Base-by-base conservation (phyloP, 768 basidiomycete species). In the Lactarius evosmus region DNA sequence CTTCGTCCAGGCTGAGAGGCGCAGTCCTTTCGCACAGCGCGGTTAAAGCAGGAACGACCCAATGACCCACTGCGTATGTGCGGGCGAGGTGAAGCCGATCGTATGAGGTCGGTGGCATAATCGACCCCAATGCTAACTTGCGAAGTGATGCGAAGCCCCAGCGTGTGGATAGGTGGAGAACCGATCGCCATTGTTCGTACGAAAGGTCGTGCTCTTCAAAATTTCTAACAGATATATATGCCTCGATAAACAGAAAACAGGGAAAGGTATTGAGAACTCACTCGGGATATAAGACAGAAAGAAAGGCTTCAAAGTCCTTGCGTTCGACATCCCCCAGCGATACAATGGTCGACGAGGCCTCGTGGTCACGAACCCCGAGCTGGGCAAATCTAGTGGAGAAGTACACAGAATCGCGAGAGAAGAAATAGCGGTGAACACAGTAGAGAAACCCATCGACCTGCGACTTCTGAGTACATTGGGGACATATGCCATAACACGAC, bases 111-210 rank as follows among this genome's bases (percentile, higher is more conserved):
- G 58, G 52, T 3, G 62, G 63, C 1, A 51, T 9, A 19, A 65
- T 58, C 1, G 41, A 27, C 7, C 17, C 30, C 17, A 67, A 12
- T 4, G 63, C 53, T 16, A 56, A 38, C 58, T 27, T 53, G 66
- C 62, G 76, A 67, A 67, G 70, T 52, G 58, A 66, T 33, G 61
- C 72, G 62, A 64, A 74, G 56, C 58, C 73, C 76, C 33, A 79
- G 51, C 17, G 74, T 64, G 70, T 63, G 3, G 72, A 68, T 30
- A 71, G 49, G 32, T 69, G 50, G 34, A 74, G 66, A 27, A 73
- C 68, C 5, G 73, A 69, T 8, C 65, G 65, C 69, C 73, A 73
- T 30, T 68, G 50, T 38, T 69, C 66, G 19, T 66, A 69, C 2
- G 62, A 64, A 30, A 64, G 58, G 7, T 36, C 17, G 4, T 14